A percentile compares a stretch with the other conserved stretches of the same genome.
phyloP scores from a whole-genome alignment of 2,329 filamentous ascomycete genomes.

The Sporothrix humicola region DNA sequence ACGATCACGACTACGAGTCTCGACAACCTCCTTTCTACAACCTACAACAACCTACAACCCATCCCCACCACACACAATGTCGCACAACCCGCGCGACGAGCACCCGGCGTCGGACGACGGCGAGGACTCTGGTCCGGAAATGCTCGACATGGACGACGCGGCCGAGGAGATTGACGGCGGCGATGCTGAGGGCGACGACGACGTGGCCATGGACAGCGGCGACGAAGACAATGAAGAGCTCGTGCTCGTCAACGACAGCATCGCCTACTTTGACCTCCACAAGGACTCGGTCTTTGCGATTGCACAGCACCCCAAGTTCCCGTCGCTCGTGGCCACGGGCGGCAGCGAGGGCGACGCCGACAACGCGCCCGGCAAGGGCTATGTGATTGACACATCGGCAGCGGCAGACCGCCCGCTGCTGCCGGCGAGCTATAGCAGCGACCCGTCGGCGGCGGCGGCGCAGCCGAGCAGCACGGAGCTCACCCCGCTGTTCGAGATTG shows the following conservation, averaged over 20 bases:
- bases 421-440: conserved; percentile 74
- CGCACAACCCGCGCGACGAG: conserved; percentile 34
- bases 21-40: background rate
- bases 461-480: conserved; percentile 59
- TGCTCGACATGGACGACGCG: conserved; percentile 77
- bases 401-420: conserved; percentile 70
- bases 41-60: background rate
- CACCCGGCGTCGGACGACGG: conserved; percentile 49
- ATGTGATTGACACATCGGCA: conserved; percentile 77
- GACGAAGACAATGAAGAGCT: conserved; percentile 63
- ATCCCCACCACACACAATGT: background rate
- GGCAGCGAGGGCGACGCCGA: conserved; percentile 68
- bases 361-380: conserved; percentile 75
- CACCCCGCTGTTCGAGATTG: conserved; percentile 71
- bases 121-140: conserved; percentile 66
- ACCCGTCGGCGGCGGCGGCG: conserved; percentile 61
- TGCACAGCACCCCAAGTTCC: conserved; percentile 83
- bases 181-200: conserved; percentile 63
- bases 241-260: conserved; percentile 85
- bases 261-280: conserved; percentile 89
- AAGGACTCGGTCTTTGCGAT: conserved; percentile 94
- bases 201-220: conserved; percentile 46
- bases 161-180: conserved; percentile 75
- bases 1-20: background rate
- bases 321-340: conserved; percentile 82